Evolutionary conservation across 306 rosid species (phyloP).

Genomic region (Cucurbita argyrosperma): DNA sequence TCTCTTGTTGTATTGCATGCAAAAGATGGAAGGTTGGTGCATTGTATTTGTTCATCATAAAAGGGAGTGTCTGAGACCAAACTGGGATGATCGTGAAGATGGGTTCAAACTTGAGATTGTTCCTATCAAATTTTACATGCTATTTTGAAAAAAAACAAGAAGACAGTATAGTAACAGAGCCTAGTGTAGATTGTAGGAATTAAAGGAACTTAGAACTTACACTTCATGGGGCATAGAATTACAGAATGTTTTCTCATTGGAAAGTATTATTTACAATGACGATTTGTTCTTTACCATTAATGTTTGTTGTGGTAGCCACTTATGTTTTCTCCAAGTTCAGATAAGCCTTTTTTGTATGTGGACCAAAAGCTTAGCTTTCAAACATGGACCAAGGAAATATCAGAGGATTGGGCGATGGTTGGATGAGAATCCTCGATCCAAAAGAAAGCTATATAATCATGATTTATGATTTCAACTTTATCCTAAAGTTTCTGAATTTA

Average conservation of each 20-base stretch:
- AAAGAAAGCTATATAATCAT: background rate
- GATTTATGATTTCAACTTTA: background rate
- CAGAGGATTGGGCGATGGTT: background rate
- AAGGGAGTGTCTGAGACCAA: background rate
- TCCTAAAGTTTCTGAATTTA: background rate
- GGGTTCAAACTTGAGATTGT: background rate
- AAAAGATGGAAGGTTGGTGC: background rate
- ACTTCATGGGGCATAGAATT: background rate
- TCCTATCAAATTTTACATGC: background rate
- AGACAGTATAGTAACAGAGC: background rate
- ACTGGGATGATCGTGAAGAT: background rate
- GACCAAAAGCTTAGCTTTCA: background rate
- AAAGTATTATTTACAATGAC: background rate
- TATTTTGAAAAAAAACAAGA: background rate
- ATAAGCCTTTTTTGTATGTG: background rate
- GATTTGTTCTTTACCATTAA: background rate
- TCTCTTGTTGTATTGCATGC: background rate
- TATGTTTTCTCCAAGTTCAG: background rate
- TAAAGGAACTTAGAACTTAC: background rate
- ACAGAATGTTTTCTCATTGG: background rate
- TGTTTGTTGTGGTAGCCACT: background rate
- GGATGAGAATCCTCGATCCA: background rate
- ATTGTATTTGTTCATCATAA: background rate
- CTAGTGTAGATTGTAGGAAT: background rate
- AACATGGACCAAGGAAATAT: background rate